Conservation (phyloP, 192 early-diverging fungal species). For the Umbelopsis sp. region DNA sequence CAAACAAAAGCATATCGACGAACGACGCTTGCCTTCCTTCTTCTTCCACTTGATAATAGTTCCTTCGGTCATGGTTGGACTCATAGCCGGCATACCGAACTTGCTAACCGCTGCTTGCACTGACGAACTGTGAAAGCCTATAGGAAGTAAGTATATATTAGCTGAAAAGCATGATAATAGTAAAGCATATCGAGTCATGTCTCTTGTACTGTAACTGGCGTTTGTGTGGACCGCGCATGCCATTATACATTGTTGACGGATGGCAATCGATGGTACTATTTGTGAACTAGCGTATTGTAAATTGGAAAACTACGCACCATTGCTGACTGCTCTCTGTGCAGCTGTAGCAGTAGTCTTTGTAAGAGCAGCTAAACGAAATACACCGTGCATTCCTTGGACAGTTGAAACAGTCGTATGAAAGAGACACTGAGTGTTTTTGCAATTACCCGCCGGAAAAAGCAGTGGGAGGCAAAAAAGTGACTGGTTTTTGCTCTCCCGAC, state of each 20-base stretch:
- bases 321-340: constrained; percentile 11
- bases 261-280: too few relatives aligned
- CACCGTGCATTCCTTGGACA: background rate
- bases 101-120: constrained; percentile 46
- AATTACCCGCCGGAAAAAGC: constrained; percentile 14
- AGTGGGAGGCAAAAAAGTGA: constrained; percentile 18
- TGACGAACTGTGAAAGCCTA: constrained; percentile 55
- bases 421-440: background rate
- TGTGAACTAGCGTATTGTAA: too few relatives aligned
- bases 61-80: constrained; percentile 97
- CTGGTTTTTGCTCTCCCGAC: background rate
- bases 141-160: background rate
- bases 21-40: constrained; percentile 55
- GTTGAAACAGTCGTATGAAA: constrained; percentile 8
- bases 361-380: constrained; percentile 1
- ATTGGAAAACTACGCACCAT: background rate
- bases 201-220: background rate
- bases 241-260: too few relatives aligned
- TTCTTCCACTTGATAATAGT: constrained; percentile 94
- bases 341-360: background rate
- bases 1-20: background rate
- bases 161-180: background rate
- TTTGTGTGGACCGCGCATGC: too few relatives aligned
- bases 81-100: constrained; percentile 92
- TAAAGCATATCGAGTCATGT: background rate